These are phyloP conservation scores for Penicillium goetzii DNA, from an alignment of 495 filamentous ascomycete genomes.

Conservation along the genomic window DNA sequence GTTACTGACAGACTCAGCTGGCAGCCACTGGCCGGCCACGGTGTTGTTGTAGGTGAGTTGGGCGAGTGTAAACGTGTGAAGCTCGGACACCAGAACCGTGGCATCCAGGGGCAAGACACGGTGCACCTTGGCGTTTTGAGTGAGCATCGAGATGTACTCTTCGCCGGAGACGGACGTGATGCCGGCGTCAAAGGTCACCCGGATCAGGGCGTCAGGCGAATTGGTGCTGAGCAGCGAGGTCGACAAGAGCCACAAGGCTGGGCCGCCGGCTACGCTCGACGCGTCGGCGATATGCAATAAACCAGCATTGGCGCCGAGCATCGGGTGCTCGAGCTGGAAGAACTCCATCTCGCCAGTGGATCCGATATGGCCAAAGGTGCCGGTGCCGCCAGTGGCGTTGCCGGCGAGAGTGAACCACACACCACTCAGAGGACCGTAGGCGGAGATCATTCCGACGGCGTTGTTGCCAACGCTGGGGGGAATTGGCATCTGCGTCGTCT, in stretches of 20 bases:
- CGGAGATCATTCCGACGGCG: constrained; percentile 31
- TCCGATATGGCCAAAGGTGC: constrained; percentile 32
- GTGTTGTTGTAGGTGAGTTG: constrained; percentile 23
- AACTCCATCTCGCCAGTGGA: constrained; percentile 25
- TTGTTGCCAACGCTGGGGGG: constrained; percentile 30
- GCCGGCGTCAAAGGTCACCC: constrained; percentile 23
- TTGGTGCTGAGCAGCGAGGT: constrained; percentile 30
- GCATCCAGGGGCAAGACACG: constrained; percentile 16
- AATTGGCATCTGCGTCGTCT: constrained; percentile 25
- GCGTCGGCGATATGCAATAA: constrained; percentile 29
- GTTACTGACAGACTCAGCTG: constrained; percentile 19
- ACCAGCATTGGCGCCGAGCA: constrained; percentile 23
- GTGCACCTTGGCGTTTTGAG: constrained; percentile 23
- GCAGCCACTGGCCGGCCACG: constrained; percentile 22
- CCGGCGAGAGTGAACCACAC: constrained; percentile 32
- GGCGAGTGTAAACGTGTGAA: constrained; percentile 24
- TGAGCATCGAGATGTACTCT: constrained; percentile 23
- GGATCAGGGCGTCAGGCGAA: constrained; percentile 31
- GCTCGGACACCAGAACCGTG: constrained; percentile 21
- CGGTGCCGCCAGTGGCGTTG: constrained; percentile 29
- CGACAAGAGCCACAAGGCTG: constrained; percentile 29
- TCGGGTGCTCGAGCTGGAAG: constrained; percentile 20
- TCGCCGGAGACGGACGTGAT: constrained; percentile 14
- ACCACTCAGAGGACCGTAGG: constrained; percentile 20
- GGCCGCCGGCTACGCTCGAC: constrained; percentile 21